A percentile compares a stretch with the other conserved stretches of the same genome.
These are phyloP conservation scores for Amaranthus palmeri DNA, from an alignment of 148 eudicot genomes.

Conservation along the genomic window DNA sequence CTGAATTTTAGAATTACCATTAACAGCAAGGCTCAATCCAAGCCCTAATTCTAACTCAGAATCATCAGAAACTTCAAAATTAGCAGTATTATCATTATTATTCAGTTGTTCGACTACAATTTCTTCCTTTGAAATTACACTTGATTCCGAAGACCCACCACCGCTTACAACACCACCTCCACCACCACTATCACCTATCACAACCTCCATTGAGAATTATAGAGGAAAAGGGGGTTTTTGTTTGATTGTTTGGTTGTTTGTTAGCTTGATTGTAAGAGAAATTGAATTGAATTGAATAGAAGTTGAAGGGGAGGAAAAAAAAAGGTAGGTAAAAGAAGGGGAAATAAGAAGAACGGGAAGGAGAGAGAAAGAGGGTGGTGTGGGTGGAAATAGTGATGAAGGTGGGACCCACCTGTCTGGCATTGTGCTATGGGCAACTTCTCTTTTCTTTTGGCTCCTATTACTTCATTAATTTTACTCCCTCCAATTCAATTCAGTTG, in stretches of 20 bases:
- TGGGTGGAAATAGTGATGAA: slow-evolving; percentile 33
- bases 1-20: slow-evolving; percentile 17
- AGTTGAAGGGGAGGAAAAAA: background rate
- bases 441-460: background rate
- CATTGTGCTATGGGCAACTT: slow-evolving; percentile 11
- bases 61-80: slow-evolving; percentile 56
- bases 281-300: background rate
- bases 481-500: background rate
- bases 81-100: slow-evolving; percentile 16
- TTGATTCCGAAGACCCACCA: slow-evolving; percentile 48
- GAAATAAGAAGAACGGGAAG: background rate
- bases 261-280: background rate
- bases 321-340: slow-evolving; percentile 12
- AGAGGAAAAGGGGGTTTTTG: background rate
- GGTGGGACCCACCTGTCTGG: slow-evolving; percentile 44
- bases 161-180: slow-evolving; percentile 23
- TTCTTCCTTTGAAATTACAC: slow-evolving; percentile 42
- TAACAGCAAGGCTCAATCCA: slow-evolving; percentile 55
- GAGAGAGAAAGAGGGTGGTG: slow-evolving; percentile 17
- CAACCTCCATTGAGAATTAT: background rate
- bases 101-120: slow-evolving; percentile 23
- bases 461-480: background rate
- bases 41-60: slow-evolving; percentile 66
- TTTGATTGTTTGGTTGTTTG: slow-evolving; percentile 10
- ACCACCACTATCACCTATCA: slow-evolving; percentile 31